phyloP scores from a whole-genome alignment of 140 eudicot genomes.

The Senecio squalidus region DNA sequence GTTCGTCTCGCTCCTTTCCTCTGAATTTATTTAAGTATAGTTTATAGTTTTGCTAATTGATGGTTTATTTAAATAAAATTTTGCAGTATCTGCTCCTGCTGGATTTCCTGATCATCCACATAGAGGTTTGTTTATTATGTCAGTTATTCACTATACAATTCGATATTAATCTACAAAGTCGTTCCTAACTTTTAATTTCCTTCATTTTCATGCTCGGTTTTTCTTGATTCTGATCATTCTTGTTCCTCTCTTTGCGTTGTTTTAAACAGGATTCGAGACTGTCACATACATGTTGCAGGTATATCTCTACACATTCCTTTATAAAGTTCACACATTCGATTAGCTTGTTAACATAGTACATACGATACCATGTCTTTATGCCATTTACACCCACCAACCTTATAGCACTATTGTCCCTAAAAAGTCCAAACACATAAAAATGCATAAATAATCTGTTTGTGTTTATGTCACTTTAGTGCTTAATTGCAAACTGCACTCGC shows the following conservation, averaged over 20 bases:
- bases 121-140: slow-evolving; percentile 46
- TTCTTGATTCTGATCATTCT: slow-evolving; percentile 13
- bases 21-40: not conserved
- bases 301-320: slow-evolving; percentile 9
- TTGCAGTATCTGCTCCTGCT: slow-evolving; percentile 66
- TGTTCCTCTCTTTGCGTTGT: not conserved
- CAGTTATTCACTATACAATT: not conserved
- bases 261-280: slow-evolving; percentile 70
- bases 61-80: slow-evolving; percentile 1
- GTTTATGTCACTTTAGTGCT: slow-evolving; percentile 20
- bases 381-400: slow-evolving; percentile 16
- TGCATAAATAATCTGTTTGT: not conserved
- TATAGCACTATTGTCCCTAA: slow-evolving; percentile 7
- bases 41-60: slow-evolving; percentile 6
- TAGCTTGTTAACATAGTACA: not conserved
- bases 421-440: slow-evolving; percentile 9
- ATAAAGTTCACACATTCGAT: not conserved
- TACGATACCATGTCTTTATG: not conserved
- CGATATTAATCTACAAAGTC: not conserved
- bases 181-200: no score
- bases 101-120: slow-evolving; percentile 98
- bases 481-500: slow-evolving; percentile 24
- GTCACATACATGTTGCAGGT: slow-evolving; percentile 96
- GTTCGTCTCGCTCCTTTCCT: slow-evolving; percentile 35
- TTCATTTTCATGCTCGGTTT: not conserved